A percentile compares a stretch with the other conserved stretches of the same genome.
These are phyloP conservation scores for Rubroboletus pulcherrimus DNA, from an alignment of 768 basidiomycete genomes.

Conservation along the genomic window DNA sequence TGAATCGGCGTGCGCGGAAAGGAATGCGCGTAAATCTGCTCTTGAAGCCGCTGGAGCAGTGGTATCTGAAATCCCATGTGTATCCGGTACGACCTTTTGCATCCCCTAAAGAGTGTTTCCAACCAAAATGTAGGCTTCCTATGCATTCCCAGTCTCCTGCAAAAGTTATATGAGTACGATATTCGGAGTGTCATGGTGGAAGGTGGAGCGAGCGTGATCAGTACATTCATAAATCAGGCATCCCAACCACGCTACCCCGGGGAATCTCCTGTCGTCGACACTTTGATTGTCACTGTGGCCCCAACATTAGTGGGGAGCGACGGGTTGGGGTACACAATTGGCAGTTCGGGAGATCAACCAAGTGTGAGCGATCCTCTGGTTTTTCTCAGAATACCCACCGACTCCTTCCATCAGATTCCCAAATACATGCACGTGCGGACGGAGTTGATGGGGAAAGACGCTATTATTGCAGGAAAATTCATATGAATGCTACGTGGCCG, in stretches of 20 bases:
- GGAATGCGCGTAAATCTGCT: conserved; percentile 34
- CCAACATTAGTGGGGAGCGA: conserved; percentile 75
- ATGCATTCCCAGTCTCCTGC: conserved; percentile 48
- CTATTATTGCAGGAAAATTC: conserved; percentile 29
- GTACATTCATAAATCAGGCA: conserved; percentile 36
- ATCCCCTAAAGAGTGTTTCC: background rate
- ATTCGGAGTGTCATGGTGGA: conserved; percentile 89
- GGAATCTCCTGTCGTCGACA: conserved; percentile 50
- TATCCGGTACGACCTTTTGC: conserved; percentile 32
- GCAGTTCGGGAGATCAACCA: conserved; percentile 13
- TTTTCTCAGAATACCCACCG: background rate
- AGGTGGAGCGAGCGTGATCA: conserved; percentile 83
- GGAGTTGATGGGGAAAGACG: conserved; percentile 31
- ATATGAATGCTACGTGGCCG: conserved; percentile 1
- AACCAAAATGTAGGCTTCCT: conserved; percentile 32
- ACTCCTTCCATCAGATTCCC: conserved; percentile 15
- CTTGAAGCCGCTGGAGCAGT: conserved; percentile 67
- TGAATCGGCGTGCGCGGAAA: conserved; percentile 10
- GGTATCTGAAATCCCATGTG: conserved; percentile 49
- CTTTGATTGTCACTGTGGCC: conserved; percentile 79
- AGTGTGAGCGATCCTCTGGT: conserved; percentile 6
- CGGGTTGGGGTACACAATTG: conserved; percentile 57
- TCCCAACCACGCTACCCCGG: conserved; percentile 4
- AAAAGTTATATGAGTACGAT: conserved; percentile 48
- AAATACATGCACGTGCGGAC: conserved; percentile 28